These are phyloP conservation scores for Trifolium repens DNA, from an alignment of 306 rosid species.

Conservation along the genomic window DNA sequence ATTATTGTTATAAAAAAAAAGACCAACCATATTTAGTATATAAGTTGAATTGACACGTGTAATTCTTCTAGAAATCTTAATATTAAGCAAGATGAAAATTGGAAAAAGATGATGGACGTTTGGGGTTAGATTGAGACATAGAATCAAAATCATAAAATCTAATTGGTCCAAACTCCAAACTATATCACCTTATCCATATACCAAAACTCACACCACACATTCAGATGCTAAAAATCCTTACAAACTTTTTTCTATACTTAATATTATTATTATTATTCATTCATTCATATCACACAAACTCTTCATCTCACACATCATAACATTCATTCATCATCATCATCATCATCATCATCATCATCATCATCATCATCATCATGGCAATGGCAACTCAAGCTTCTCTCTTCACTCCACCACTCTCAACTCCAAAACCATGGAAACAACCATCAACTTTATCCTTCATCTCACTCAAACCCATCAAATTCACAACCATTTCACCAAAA, in stretches of 20 bases:
- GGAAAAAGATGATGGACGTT: not conserved
- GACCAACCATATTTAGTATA: too few species aligned
- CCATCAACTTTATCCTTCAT: conserved; percentile 52
- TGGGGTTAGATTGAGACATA: not conserved
- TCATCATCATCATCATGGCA: conserved; percentile 10
- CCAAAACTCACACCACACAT: conserved; percentile 10
- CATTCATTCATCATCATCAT: not conserved
- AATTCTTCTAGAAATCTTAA: too few species aligned
- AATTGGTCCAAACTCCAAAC: conserved; percentile 22
- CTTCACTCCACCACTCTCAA: conserved; percentile 28
- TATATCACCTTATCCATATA: conserved; percentile 27
- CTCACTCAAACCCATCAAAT: conserved; percentile 53
- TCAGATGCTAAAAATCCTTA: conserved; percentile 5
- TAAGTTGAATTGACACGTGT: too few species aligned
- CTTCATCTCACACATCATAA: too few species aligned
- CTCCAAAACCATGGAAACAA: conserved; percentile 24
- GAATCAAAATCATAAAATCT: conserved; percentile 6
- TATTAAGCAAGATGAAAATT: not conserved
- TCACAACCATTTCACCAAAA: conserved; percentile 37
- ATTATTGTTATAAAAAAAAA: too few species aligned
- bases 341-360: not conserved
- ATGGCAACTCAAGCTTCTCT: conserved; percentile 34
- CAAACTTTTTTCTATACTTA: not conserved
- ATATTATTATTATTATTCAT: not conserved
- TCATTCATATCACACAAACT: too few species aligned